phyloP scores from a whole-genome alignment of 2,329 filamentous ascomycete genomes.

The Pestalotiopsis sp. region DNA sequence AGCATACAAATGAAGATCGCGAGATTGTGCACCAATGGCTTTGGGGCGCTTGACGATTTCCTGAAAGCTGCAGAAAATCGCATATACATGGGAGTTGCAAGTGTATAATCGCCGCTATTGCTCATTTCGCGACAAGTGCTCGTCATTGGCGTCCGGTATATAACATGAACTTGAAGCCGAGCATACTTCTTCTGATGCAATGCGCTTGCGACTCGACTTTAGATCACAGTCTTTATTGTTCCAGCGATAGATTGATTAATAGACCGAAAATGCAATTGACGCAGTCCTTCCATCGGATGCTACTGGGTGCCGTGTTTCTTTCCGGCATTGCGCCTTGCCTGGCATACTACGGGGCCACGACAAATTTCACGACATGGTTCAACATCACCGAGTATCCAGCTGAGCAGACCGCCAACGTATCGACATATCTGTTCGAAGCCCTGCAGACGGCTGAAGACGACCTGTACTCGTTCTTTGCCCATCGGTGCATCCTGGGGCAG shows the following conservation, averaged over 20 bases:
- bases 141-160: background rate
- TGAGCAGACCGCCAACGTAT: conserved; percentile 5
- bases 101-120: background rate
- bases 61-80: background rate
- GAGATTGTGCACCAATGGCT: background rate
- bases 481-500: conserved; percentile 7
- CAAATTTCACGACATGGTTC: conserved; percentile 8
- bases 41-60: background rate
- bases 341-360: background rate
- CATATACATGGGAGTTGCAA: background rate
- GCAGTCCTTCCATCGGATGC: background rate
- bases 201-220: background rate
- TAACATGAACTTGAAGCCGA: background rate
- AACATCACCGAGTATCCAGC: conserved; percentile 6
- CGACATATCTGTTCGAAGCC: background rate
- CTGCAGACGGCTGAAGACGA: background rate
- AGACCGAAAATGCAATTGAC: background rate
- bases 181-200: background rate
- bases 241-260: background rate
- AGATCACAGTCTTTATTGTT: no score
- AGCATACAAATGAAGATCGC: background rate
- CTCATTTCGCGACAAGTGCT: background rate
- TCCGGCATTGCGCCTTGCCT: background rate
- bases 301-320: background rate
- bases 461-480: background rate